Evolutionary conservation across 495 filamentous ascomycete species (phyloP).

Genomic region (Penicillium angulare): DNA sequence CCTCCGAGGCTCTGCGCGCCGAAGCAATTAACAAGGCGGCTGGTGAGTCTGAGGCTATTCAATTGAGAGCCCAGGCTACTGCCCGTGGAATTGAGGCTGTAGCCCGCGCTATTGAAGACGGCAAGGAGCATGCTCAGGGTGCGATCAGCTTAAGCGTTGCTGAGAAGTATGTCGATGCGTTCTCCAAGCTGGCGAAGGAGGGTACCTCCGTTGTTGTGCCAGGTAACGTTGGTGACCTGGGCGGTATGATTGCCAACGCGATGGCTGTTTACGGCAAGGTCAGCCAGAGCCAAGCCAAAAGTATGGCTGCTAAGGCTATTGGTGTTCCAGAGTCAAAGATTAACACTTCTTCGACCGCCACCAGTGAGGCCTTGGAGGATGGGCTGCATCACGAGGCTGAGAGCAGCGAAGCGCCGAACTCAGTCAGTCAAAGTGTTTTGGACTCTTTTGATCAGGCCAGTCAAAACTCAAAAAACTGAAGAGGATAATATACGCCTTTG

Average conservation of each 20-base stretch:
- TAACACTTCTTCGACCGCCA: neutral
- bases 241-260: slow-evolving; percentile 94
- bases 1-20: slow-evolving; percentile 83
- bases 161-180: slow-evolving; percentile 98
- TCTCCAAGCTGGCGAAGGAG: slow-evolving; percentile 86
- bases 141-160: slow-evolving; percentile 85
- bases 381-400: slow-evolving; percentile 6
- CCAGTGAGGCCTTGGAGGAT: neutral
- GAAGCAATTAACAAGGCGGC: slow-evolving; percentile 89
- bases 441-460: slow-evolving; percentile 50
- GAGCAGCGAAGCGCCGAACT: slow-evolving; percentile 4
- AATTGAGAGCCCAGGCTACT: slow-evolving; percentile 81
- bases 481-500: neutral
- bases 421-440: slow-evolving; percentile 48
- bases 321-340: slow-evolving; percentile 22
- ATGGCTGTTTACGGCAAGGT: slow-evolving; percentile 96
- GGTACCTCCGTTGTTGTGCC: slow-evolving; percentile 93
- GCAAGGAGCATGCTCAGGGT: slow-evolving; percentile 69
- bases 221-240: slow-evolving; percentile 95
- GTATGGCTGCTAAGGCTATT: slow-evolving; percentile 55
- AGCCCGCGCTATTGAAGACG: slow-evolving; percentile 65
- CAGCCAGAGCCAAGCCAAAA: slow-evolving; percentile 74
- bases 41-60: slow-evolving; percentile 92
- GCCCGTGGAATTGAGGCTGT: slow-evolving; percentile 86
- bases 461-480: neutral